phyloP scores from a whole-genome alignment of 179 eudicot genomes.

The Sideroxylon spinosum region DNA sequence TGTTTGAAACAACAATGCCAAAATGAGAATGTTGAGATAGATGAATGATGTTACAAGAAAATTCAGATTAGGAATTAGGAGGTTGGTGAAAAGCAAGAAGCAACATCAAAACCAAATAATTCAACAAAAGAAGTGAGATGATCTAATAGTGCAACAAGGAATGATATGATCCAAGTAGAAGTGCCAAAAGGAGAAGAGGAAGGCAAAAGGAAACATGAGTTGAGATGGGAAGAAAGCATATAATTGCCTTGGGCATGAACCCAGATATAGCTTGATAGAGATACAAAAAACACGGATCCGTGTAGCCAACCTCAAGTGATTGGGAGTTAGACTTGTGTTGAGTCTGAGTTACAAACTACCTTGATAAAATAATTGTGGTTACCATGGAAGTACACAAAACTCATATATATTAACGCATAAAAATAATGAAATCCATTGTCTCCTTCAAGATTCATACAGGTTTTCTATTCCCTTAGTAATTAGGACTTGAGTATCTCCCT shows the following conservation, averaged over 20 bases:
- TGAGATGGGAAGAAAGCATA: background rate
- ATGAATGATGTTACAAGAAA: background rate
- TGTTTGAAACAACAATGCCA: background rate
- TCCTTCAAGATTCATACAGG: background rate
- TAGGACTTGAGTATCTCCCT: background rate
- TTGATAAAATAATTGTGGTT: background rate
- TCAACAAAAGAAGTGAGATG: background rate
- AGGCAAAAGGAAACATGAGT: background rate
- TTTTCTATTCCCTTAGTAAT: background rate
- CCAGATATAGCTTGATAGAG: background rate
- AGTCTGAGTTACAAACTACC: background rate
- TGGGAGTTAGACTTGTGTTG: background rate
- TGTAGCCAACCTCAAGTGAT: background rate
- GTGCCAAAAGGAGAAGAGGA: background rate
- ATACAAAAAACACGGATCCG: background rate
- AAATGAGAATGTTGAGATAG: background rate
- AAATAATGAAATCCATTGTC: background rate
- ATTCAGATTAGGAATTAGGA: background rate
- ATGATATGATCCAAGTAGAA: background rate
- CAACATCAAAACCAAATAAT: background rate
- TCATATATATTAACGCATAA: background rate
- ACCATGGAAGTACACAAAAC: background rate
- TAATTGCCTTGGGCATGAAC: background rate
- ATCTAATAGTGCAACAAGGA: no score
- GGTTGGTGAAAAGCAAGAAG: background rate